phyloP scores from a whole-genome alignment of 306 rosid species.

The Sicyos edulis region DNA sequence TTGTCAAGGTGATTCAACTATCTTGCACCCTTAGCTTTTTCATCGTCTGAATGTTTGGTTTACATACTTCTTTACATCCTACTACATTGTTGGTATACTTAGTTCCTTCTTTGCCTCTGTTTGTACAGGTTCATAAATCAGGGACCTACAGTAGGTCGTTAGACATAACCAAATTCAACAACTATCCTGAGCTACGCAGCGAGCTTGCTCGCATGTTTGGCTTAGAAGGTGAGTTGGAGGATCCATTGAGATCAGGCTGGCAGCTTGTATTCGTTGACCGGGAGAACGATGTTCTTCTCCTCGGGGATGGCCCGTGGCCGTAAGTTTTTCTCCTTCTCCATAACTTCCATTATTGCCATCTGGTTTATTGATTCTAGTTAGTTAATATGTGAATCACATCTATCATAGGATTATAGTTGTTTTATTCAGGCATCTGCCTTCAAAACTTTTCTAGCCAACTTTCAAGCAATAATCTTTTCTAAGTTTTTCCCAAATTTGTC shows the following conservation, averaged over 20 bases:
- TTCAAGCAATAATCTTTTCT: background rate
- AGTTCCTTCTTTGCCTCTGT: background rate
- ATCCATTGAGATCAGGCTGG: slow-evolving; percentile 99
- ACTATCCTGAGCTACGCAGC: slow-evolving; percentile 71
- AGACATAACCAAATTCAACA: slow-evolving; percentile 69
- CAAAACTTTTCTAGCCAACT: background rate
- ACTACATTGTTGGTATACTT: slow-evolving; percentile 1
- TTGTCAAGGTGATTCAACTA: slow-evolving; percentile 65
- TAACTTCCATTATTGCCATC: background rate
- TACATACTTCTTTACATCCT: slow-evolving; percentile 1
- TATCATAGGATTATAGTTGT: background rate
- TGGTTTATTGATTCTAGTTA: background rate
- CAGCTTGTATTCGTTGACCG: slow-evolving; percentile 98
- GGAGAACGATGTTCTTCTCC: slow-evolving; percentile 92
- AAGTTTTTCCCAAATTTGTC: background rate
- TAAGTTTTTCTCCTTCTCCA: slow-evolving; percentile 28
- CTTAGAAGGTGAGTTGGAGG: slow-evolving; percentile 80
- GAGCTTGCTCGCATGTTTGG: slow-evolving; percentile 90
- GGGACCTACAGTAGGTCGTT: slow-evolving; percentile 58
- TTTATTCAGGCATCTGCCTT: background rate
- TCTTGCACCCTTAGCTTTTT: background rate
- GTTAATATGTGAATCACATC: background rate
- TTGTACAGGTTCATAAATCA: slow-evolving; percentile 43
- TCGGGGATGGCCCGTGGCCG: slow-evolving; percentile 73
- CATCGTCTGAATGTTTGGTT: background rate